Conservation (phyloP, 768 basidiomycete species). For the Obba rivulosa region DNA sequence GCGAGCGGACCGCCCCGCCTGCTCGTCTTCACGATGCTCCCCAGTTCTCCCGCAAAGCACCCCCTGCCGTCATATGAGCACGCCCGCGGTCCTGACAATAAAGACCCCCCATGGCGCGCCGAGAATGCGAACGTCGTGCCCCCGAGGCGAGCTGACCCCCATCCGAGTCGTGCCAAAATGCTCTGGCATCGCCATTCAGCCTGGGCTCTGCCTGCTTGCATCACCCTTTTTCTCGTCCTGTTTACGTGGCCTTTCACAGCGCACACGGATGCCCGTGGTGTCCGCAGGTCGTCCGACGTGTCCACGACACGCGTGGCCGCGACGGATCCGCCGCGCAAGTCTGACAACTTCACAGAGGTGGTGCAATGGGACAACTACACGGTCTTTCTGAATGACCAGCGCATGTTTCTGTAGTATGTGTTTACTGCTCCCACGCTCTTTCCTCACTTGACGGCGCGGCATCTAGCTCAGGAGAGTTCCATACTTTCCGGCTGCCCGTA, state of each 20-base stretch:
- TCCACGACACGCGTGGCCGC: neutral
- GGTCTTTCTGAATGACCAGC: conserved; percentile 60
- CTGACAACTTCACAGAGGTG: conserved; percentile 27
- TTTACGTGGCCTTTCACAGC: conserved; percentile 10
- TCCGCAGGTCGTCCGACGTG: neutral
- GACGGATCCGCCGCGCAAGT: conserved; percentile 20
- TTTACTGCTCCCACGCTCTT: neutral
- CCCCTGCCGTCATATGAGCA: too few relatives aligned
- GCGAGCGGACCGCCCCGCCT: too few relatives aligned
- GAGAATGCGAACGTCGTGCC: too few relatives aligned
- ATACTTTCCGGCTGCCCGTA: conserved; percentile 76
- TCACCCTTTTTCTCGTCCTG: conserved; percentile 10
- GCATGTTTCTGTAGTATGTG: conserved; percentile 67
- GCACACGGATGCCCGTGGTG: neutral
- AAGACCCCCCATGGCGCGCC: too few relatives aligned
- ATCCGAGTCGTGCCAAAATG: neutral
- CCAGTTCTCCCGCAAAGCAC: too few relatives aligned
- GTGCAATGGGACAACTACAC: conserved; percentile 67
- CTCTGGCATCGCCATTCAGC: conserved; percentile 3
- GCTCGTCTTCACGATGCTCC: too few relatives aligned
- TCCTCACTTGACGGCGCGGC: neutral
- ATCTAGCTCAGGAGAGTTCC: conserved; percentile 76
- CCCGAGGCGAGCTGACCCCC: neutral
- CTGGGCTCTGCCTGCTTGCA: conserved; percentile 13
- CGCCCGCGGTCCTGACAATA: too few relatives aligned